A percentile compares a stretch with the other conserved stretches of the same genome.
Evolutionary conservation across 2,329 filamentous ascomycete species (phyloP).

Genomic region (Hymenoscyphus fraxineus): DNA sequence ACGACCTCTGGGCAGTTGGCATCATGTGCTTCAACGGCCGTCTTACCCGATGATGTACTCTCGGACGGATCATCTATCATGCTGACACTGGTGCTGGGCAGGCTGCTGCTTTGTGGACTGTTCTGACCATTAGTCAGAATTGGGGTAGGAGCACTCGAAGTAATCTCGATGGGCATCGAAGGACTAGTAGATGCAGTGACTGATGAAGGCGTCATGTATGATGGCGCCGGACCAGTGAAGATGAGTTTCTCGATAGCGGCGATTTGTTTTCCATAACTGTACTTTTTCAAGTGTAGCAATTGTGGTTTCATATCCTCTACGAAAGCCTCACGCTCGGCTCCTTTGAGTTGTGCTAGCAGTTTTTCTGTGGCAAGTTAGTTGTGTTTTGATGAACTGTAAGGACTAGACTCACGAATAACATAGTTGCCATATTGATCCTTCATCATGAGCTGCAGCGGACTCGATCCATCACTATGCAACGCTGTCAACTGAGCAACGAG

Average conservation of each 20-base stretch:
- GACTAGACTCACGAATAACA: slow-evolving; percentile 76
- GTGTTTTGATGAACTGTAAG: neutral
- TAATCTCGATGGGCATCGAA: slow-evolving; percentile 40
- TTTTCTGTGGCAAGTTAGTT: slow-evolving; percentile 60
- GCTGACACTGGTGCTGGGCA: slow-evolving; percentile 60
- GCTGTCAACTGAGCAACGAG: slow-evolving; percentile 64
- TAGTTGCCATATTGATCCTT: slow-evolving; percentile 94
- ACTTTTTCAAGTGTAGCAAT: slow-evolving; percentile 59
- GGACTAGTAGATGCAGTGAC: slow-evolving; percentile 30
- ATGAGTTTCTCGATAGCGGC: slow-evolving; percentile 59
- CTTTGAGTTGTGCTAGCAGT: slow-evolving; percentile 62
- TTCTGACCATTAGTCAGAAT: slow-evolving; percentile 65
- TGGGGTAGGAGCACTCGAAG: slow-evolving; percentile 59
- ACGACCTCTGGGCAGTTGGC: slow-evolving; percentile 28
- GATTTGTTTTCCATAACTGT: slow-evolving; percentile 63
- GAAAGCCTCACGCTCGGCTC: slow-evolving; percentile 55
- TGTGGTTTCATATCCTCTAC: slow-evolving; percentile 61
- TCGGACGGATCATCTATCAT: slow-evolving; percentile 35
- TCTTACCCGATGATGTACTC: slow-evolving; percentile 23
- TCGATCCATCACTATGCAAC: slow-evolving; percentile 60
- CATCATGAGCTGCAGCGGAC: slow-evolving; percentile 72
- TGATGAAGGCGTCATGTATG: slow-evolving; percentile 21
- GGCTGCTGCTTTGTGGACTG: slow-evolving; percentile 63
- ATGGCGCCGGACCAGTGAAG: slow-evolving; percentile 22
- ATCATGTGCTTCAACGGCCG: slow-evolving; percentile 18